Conservation (phyloP, 2,329 filamentous ascomycete genomes). For the Penicillium sp. region DNA sequence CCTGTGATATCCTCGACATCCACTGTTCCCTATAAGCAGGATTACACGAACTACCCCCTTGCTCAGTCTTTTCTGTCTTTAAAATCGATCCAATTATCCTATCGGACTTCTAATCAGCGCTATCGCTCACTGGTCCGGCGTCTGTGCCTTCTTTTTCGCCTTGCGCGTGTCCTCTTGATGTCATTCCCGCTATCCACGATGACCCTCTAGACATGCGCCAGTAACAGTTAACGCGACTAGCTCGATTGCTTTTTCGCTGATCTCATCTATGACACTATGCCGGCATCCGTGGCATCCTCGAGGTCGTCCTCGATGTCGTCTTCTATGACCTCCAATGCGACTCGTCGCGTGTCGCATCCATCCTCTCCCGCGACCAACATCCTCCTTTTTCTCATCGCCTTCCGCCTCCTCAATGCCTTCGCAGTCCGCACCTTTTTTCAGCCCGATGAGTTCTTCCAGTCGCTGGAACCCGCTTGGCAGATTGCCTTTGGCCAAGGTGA, state of each 20-base stretch:
- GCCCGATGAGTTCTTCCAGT: constrained; percentile 96
- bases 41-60: constrained; percentile 19
- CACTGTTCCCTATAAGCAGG: constrained; percentile 27
- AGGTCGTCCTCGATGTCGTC: not conserved
- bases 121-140: not conserved
- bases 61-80: not conserved
- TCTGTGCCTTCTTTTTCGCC: not conserved
- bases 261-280: not conserved
- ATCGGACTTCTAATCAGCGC: not conserved
- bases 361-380: constrained; percentile 21
- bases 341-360: constrained; percentile 11
- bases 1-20: constrained; percentile 7
- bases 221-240: not conserved
- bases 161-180: constrained; percentile 4
- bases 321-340: constrained; percentile 4
- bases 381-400: constrained; percentile 51
- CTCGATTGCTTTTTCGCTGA: not conserved
- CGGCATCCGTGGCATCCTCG: not conserved
- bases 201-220: constrained; percentile 2
- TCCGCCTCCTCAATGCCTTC: constrained; percentile 76
- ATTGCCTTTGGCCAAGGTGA: constrained; percentile 65
- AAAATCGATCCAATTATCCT: not conserved
- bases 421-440: constrained; percentile 88
- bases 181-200: constrained; percentile 7
- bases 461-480: constrained; percentile 89